Evolutionary conservation across 768 basidiomycete species (phyloP), one percentile per base, ranked within the genome.

Genomic region (Boletus barrowsii): DNA sequence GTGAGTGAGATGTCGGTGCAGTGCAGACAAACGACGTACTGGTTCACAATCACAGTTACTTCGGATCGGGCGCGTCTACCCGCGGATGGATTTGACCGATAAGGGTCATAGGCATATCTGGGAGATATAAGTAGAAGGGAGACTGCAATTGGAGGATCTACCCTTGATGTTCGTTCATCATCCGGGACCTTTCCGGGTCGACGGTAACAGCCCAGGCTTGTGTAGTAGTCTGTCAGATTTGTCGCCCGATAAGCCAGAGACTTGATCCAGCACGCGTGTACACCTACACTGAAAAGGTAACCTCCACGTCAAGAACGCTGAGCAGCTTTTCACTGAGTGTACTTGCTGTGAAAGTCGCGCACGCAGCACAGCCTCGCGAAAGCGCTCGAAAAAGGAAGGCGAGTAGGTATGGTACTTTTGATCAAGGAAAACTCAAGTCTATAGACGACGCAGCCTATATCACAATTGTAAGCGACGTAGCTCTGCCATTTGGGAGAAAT

Each of bases 261-360:
- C 49, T 22, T 26, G 33, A 35, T 35, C 33, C 33, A 14, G 14
- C 14, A 35, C 14, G 13, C 11, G 33, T 13, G 14, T 14, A 35
- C 33, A 59, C 56, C 7, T 11, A 29, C 52, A 50, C 32, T 55
- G 53, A 50, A 59, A 24, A 55, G 58, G 24, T 29, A 30, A 42
- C 46, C 35, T 11, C 9, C 22, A 33, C 42, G 17, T 26, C 5
- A 20, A 24, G 17, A 29, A 24, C 26, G 42, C 43, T 24, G 47
- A 15, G 30, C 37, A 39, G 22, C 47, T 49, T 42, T 54, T 53
- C 49, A 49, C 13, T 35, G 50, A 2, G 37, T 24, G 45, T 35
- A 29, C 42, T 33, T 32, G 55, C 26, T 36, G 36, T 49, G 24
- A 17, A 29, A n/a, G 42, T 8, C n/a, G 0, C 40, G 13, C 36